Evolutionary conservation across 1,139 yeast species (phyloP).

Genomic region (Meyerozyma guilliermondii): DNA sequence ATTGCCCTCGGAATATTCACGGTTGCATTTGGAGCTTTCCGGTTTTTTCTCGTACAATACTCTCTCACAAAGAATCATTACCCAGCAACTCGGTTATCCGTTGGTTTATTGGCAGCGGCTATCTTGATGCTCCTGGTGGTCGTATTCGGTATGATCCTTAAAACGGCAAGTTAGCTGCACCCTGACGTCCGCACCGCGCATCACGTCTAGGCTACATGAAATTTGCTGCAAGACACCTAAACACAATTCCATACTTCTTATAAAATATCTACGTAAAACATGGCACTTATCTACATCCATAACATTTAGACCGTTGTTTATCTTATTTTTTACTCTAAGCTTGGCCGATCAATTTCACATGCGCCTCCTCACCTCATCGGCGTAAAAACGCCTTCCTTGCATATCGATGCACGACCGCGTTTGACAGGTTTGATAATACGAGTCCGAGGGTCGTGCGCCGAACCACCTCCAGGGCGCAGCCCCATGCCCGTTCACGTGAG

Average conservation of each 20-base stretch:
- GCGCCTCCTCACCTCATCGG: neutral
- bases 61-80: conserved; percentile 40
- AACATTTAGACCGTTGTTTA: neutral
- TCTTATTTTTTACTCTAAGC: neutral
- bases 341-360: neutral
- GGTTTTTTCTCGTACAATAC: conserved; percentile 33
- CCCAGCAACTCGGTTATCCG: conserved; percentile 39
- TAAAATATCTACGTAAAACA: no score
- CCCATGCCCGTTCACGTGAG: neutral
- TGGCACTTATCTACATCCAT: neutral
- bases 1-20: conserved; percentile 32
- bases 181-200: neutral
- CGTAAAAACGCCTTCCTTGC: neutral
- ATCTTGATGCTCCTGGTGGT: conserved; percentile 18
- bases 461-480: neutral
- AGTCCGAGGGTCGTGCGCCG: neutral
- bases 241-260: no score
- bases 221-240: no score
- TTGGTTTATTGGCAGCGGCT: conserved; percentile 15
- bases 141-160: conserved; percentile 20
- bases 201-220: no score
- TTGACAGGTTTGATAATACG: neutral
- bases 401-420: neutral
- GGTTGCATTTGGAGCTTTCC: conserved; percentile 25
- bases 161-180: neutral